These are phyloP conservation scores for Lodderomyces oxycetoniae DNA, from an alignment of 1,139 yeast species.

Conservation along the genomic window DNA sequence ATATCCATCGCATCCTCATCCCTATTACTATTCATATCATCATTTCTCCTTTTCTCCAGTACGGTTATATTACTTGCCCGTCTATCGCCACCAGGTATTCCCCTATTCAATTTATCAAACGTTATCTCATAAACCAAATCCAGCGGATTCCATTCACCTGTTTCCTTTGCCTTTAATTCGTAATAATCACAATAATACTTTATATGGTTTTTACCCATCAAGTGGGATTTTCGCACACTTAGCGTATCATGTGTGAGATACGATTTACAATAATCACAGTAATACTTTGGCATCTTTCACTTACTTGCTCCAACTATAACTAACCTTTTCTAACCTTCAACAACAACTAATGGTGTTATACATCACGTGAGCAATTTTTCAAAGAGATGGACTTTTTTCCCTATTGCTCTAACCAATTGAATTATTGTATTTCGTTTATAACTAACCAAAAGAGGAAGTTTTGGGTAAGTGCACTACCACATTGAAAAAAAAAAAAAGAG, in stretches of 20 bases:
- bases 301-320: too few relatives aligned
- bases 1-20: slow-evolving; percentile 15
- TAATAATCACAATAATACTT: slow-evolving; percentile 74
- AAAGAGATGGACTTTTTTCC: too few relatives aligned
- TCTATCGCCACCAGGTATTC: slow-evolving; percentile 39
- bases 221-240: slow-evolving; percentile 81
- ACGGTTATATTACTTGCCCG: neutral
- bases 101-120: slow-evolving; percentile 32
- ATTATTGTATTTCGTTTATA: slow-evolving; percentile 1
- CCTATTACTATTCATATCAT: slow-evolving; percentile 5
- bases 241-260: slow-evolving; percentile 84
- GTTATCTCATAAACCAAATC: slow-evolving; percentile 41
- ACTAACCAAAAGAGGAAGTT: neutral
- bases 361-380: neutral
- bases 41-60: slow-evolving; percentile 6
- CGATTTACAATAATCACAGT: slow-evolving; percentile 85
- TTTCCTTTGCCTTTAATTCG: slow-evolving; percentile 49
- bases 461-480: slow-evolving; percentile 2
- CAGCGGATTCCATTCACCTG: slow-evolving; percentile 41
- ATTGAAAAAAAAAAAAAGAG: neutral
- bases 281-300: slow-evolving; percentile 51
- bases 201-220: slow-evolving; percentile 76
- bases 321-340: neutral
- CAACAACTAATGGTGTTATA: neutral
- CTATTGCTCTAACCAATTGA: slow-evolving; percentile 9